A percentile compares a stretch with the other conserved stretches of the same genome.
Conservation (phyloP, 2,329 filamentous ascomycete genomes). For the Aureobasidium leucospermi region DNA sequence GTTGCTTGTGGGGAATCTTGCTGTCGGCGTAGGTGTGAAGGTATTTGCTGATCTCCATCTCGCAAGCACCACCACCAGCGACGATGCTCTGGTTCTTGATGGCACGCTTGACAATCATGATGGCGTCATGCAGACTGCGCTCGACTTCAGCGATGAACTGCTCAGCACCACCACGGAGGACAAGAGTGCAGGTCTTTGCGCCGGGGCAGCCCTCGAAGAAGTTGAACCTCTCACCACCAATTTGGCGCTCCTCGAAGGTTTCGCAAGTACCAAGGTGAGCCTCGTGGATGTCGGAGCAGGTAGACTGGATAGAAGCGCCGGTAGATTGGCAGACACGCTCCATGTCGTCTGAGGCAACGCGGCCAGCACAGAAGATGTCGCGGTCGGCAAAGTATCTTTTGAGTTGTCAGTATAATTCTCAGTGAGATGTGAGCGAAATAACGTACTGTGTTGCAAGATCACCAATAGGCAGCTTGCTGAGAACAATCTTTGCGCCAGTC, state of each 20-base stretch:
- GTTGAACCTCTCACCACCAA: slow-evolving; percentile 96
- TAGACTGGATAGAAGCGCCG: slow-evolving; percentile 85
- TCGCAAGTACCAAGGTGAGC: slow-evolving; percentile 90
- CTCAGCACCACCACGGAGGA: slow-evolving; percentile 91
- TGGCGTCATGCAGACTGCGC: slow-evolving; percentile 93
- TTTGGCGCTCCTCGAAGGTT: slow-evolving; percentile 88
- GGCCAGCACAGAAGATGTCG: slow-evolving; percentile 95
- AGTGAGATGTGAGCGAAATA: background rate
- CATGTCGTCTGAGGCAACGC: slow-evolving; percentile 84
- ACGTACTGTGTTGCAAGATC: slow-evolving; percentile 83
- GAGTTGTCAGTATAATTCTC: background rate
- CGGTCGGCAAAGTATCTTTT: slow-evolving; percentile 81
- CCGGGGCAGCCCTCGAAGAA: slow-evolving; percentile 94
- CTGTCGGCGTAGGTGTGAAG: slow-evolving; percentile 88
- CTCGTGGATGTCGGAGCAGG: slow-evolving; percentile 86
- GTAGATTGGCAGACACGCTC: slow-evolving; percentile 94
- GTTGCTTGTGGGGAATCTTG: slow-evolving; percentile 90
- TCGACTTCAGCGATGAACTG: slow-evolving; percentile 99
- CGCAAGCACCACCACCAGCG: slow-evolving; percentile 84
- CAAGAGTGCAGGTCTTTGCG: slow-evolving; percentile 93
- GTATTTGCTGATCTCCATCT: slow-evolving; percentile 96
- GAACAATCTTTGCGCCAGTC: slow-evolving; percentile 92
- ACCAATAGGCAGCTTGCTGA: slow-evolving; percentile 94
- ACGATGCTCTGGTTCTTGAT: slow-evolving; percentile 94
- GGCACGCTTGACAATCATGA: slow-evolving; percentile 99